phyloP scores from a whole-genome alignment of 768 basidiomycete species.

The Calocera viscosa region DNA sequence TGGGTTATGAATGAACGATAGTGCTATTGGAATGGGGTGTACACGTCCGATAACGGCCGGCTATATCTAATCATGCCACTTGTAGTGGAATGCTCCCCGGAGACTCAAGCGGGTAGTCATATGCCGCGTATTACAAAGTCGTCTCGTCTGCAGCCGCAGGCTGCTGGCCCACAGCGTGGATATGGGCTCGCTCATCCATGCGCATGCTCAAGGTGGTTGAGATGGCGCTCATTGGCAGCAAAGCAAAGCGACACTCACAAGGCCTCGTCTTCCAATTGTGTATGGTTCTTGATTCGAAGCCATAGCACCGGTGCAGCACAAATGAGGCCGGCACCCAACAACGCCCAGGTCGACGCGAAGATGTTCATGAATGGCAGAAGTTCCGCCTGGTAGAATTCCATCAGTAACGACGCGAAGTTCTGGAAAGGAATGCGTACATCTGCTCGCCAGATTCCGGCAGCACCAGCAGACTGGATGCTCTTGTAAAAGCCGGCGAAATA shows the following conservation, averaged over 20 bases:
- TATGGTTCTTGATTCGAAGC: constrained; percentile 25
- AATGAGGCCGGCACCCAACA: neutral
- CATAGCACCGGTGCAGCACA: constrained; percentile 5
- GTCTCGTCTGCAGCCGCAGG: neutral
- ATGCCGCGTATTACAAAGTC: neutral
- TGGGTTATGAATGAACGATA: too few species aligned
- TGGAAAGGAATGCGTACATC: constrained; percentile 2
- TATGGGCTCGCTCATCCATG: constrained; percentile 20
- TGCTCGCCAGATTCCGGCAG: constrained; percentile 17
- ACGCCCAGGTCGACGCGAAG: neutral
- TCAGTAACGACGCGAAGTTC: neutral
- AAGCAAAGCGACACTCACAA: constrained; percentile 32
- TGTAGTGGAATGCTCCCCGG: too few species aligned
- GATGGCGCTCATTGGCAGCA: neutral
- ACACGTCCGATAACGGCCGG: too few species aligned
- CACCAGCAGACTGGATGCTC: constrained; percentile 19
- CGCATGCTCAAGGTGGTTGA: constrained; percentile 16
- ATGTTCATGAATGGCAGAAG: constrained; percentile 43
- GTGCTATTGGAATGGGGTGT: too few species aligned
- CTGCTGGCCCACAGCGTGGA: constrained; percentile 15
- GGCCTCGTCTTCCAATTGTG: constrained; percentile 40
- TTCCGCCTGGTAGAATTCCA: neutral
- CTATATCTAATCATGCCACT: too few species aligned
- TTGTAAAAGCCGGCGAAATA: constrained; percentile 61
- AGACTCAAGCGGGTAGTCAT: too few species aligned